A percentile compares a stretch with the other conserved stretches of the same genome.
phyloP scores from a whole-genome alignment of 164 flowering plant genomes.

The Liriodendron chinense region DNA sequence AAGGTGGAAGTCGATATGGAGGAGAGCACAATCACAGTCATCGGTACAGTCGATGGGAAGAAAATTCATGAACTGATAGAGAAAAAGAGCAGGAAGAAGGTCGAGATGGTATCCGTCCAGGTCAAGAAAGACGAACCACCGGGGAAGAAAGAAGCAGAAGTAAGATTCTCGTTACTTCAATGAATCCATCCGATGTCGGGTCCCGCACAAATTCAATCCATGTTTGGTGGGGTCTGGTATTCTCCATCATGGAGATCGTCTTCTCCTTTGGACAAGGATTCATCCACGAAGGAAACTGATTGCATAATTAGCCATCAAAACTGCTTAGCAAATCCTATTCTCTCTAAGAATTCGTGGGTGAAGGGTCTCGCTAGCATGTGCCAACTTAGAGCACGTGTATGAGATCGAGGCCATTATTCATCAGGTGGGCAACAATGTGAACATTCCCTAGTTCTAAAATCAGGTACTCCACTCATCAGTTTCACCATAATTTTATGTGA shows the following conservation, averaged over 20 bases:
- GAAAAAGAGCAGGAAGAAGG: conserved; percentile 1
- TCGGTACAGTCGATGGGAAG: conserved; percentile 46
- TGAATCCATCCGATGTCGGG: neutral
- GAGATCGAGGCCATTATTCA: no score
- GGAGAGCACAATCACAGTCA: conserved; percentile 47
- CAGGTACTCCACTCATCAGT: no score
- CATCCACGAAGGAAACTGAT: no score
- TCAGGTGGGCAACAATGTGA: no score
- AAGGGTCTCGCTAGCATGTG: no score
- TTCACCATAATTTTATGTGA: no score
- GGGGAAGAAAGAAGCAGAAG: neutral
- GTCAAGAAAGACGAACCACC: neutral
- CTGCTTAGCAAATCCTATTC: neutral
- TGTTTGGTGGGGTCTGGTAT: neutral
- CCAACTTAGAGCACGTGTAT: no score
- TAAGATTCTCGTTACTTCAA: neutral
- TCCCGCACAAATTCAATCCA: neutral
- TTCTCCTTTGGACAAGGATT: no score
- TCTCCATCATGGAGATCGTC: no score
- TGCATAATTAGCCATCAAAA: no score
- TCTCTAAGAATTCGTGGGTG: neutral
- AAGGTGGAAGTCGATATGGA: conserved; percentile 47
- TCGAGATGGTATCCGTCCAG: neutral
- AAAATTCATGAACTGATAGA: conserved; percentile 16
- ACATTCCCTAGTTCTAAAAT: no score